These are phyloP conservation scores for Neocatenulostroma microsporum DNA, from an alignment of 2,329 filamentous ascomycete species.

Conservation along the genomic window DNA sequence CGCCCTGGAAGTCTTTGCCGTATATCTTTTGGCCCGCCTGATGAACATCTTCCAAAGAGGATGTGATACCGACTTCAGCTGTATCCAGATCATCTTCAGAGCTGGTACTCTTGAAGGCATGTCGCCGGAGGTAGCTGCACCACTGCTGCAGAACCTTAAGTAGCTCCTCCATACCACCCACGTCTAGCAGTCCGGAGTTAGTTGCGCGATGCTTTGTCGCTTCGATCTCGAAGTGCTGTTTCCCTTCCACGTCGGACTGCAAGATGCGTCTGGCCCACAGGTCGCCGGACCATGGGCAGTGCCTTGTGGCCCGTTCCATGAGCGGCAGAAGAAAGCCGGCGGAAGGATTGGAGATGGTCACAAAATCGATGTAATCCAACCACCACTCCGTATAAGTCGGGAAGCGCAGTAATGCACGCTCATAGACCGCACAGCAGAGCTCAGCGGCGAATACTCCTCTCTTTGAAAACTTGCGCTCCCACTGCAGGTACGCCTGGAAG, in stretches of 20 bases:
- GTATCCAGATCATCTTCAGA: slow-evolving; percentile 77
- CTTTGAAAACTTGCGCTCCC: slow-evolving; percentile 58
- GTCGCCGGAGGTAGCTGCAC: slow-evolving; percentile 87
- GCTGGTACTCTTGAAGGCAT: slow-evolving; percentile 64
- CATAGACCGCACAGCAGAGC: slow-evolving; percentile 58
- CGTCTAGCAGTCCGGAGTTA: slow-evolving; percentile 73
- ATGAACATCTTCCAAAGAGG: slow-evolving; percentile 77
- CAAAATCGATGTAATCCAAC: slow-evolving; percentile 74
- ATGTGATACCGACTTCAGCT: slow-evolving; percentile 79
- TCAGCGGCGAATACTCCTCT: slow-evolving; percentile 41
- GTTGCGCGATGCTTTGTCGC: slow-evolving; percentile 89
- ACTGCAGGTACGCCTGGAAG: slow-evolving; percentile 67
- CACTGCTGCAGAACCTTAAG: slow-evolving; percentile 88
- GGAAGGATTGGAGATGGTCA: slow-evolving; percentile 40
- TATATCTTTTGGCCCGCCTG: slow-evolving; percentile 70
- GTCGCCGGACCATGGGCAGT: slow-evolving; percentile 86
- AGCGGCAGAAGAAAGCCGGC: slow-evolving; percentile 52
- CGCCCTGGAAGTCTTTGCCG: slow-evolving; percentile 69
- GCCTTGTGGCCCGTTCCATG: slow-evolving; percentile 71
- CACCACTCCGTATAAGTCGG: slow-evolving; percentile 67
- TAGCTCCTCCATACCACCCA: slow-evolving; percentile 77
- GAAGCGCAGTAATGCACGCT: slow-evolving; percentile 67
- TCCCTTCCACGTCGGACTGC: slow-evolving; percentile 68
- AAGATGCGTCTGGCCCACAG: slow-evolving; percentile 88
- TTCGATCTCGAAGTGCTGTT: slow-evolving; percentile 73